Conservation (phyloP, 257 asterid genomes). For the Haberlea rhodopensis region DNA sequence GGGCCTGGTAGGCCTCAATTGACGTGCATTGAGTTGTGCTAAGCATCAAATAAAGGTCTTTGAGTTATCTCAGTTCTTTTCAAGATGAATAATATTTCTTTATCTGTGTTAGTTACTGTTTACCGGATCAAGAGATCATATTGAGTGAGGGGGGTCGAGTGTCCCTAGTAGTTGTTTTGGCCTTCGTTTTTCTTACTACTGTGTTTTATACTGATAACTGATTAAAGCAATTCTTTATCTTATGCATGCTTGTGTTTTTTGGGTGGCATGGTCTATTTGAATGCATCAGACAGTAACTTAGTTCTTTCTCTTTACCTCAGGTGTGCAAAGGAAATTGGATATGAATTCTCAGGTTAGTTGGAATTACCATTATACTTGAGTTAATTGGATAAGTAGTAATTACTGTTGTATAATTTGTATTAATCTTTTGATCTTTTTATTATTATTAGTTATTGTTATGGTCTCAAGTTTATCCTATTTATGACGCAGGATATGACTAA, state of each 20-base stretch:
- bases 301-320: constrained; percentile 35
- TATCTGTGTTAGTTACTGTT: background rate
- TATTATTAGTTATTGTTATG: background rate
- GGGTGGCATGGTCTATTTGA: background rate
- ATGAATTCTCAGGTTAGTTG: constrained; percentile 57
- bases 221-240: background rate
- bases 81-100: background rate
- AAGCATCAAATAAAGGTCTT: background rate
- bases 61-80: background rate
- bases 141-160: background rate
- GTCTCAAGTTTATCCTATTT: background rate
- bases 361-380: too few species aligned
- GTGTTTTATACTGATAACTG: background rate
- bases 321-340: constrained; percentile 81
- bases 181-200: background rate
- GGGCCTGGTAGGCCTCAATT: background rate
- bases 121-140: background rate
- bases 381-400: background rate
- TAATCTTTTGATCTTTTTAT: background rate
- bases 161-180: background rate
- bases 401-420: background rate
- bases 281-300: constrained; percentile 16
- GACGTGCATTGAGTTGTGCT: background rate
- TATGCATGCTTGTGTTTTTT: background rate
- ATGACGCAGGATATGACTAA: constrained; percentile 40